A percentile compares a stretch with the other conserved stretches of the same genome.
Conservation (phyloP, 768 basidiomycete species). For the Russula brevipes region DNA sequence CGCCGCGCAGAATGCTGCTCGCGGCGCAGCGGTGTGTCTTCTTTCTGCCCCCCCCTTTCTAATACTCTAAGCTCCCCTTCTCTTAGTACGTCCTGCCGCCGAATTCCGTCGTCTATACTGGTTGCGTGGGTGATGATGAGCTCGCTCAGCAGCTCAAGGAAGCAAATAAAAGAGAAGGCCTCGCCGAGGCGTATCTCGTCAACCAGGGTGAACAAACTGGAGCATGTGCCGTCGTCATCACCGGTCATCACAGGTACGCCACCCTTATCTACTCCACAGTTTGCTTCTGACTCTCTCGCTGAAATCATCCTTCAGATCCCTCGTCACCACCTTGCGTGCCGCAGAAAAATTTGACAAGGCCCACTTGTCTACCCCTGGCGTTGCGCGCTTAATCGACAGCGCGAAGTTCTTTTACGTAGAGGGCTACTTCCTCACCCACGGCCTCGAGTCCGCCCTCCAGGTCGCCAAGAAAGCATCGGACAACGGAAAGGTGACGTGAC, state of each 20-base stretch:
- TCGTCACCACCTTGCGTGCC: slow-evolving; percentile 85
- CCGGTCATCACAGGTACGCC: slow-evolving; percentile 83
- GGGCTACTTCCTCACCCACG: slow-evolving; percentile 93
- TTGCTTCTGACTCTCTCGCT: neutral
- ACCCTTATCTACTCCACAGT: neutral
- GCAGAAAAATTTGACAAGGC: slow-evolving; percentile 85
- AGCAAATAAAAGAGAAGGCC: slow-evolving; percentile 90
- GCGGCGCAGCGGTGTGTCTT: slow-evolving; percentile 82
- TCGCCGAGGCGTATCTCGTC: slow-evolving; percentile 85
- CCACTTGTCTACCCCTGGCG: slow-evolving; percentile 69
- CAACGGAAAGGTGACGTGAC: slow-evolving; percentile 60
- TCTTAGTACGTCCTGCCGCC: slow-evolving; percentile 84
- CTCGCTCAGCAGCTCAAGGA: slow-evolving; percentile 82
- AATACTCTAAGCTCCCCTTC: slow-evolving; percentile 8
- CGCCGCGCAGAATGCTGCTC: slow-evolving; percentile 93
- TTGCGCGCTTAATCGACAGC: slow-evolving; percentile 69
- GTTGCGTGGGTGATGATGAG: slow-evolving; percentile 91
- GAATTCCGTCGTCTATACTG: slow-evolving; percentile 86
- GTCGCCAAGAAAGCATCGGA: slow-evolving; percentile 73
- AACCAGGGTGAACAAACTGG: slow-evolving; percentile 86
- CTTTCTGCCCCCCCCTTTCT: neutral
- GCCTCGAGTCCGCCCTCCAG: slow-evolving; percentile 61
- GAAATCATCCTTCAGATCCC: slow-evolving; percentile 49
- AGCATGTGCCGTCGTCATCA: slow-evolving; percentile 94
- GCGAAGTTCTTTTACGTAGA: slow-evolving; percentile 92